Percentiles rank a stretch among this genome's conserved stretches.
phyloP scores from a whole-genome alignment of 805 yeast genomes.

The Kuraishia piskuri region DNA sequence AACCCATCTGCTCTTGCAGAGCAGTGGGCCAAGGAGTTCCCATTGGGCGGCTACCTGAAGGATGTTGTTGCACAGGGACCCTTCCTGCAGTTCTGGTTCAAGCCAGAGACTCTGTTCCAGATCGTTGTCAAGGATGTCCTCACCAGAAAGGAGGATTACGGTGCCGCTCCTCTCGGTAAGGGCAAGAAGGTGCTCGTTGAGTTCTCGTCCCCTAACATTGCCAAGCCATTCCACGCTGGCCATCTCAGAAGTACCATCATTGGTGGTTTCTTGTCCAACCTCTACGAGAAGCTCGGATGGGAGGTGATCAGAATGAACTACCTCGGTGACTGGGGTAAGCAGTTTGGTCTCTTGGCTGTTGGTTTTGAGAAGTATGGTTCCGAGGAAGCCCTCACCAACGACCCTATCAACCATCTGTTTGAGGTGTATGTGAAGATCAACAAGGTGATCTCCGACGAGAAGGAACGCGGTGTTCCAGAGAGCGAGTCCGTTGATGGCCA shows the following conservation, averaged over 20 bases:
- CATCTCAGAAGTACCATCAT: constrained; percentile 96
- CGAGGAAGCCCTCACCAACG: constrained; percentile 57
- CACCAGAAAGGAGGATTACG: constrained; percentile 53
- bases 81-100: constrained; percentile 83
- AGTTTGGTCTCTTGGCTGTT: constrained; percentile 91
- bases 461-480: constrained; percentile 40
- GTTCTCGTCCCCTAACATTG: constrained; percentile 96
- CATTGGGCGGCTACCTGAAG: constrained; percentile 58
- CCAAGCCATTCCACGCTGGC: constrained; percentile 99
- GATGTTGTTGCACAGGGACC: constrained; percentile 81
- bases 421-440: constrained; percentile 88
- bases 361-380: constrained; percentile 84
- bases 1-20: constrained; percentile 67
- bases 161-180: constrained; percentile 64
- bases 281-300: constrained; percentile 89
- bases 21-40: constrained; percentile 75
- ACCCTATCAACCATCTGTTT: constrained; percentile 92
- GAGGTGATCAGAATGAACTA: constrained; percentile 89
- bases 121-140: constrained; percentile 66
- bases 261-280: constrained; percentile 89
- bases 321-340: constrained; percentile 99
- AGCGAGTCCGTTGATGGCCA: constrained; percentile 56
- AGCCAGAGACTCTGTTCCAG: constrained; percentile 55
- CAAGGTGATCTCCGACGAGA: constrained; percentile 58
- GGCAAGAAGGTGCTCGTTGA: constrained; percentile 73